phyloP scores from a whole-genome alignment of 1,139 yeast genomes.

The Candida sanyaensis region DNA sequence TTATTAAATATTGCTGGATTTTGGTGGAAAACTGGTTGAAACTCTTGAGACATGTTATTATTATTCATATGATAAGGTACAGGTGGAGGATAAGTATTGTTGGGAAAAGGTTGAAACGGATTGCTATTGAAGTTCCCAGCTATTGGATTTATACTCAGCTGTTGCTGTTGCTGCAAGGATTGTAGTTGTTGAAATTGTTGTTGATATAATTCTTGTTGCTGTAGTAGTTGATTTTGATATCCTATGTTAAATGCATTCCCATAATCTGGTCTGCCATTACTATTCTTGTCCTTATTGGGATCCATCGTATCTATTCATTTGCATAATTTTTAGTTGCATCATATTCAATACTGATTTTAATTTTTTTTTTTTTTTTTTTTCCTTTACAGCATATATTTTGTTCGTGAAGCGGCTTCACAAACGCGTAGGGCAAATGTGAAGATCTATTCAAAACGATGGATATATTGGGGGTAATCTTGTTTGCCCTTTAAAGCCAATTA shows the following conservation, averaged over 20 bases:
- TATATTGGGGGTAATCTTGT: too few species aligned
- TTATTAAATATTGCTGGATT: too few species aligned
- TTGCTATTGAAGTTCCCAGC: not conserved
- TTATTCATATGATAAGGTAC: not conserved
- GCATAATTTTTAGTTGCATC: too few species aligned
- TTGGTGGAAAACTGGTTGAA: not conserved
- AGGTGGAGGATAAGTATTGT: not conserved
- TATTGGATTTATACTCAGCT: too few species aligned
- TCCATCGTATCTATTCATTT: not conserved
- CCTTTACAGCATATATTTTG: too few species aligned
- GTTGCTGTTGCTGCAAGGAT: not conserved
- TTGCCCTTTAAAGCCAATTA: too few species aligned
- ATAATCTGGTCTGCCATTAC: not conserved
- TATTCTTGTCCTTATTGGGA: not conserved
- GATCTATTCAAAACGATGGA: too few species aligned
- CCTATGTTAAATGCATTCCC: slow-evolving; percentile 1
- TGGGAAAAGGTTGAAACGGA: not conserved
- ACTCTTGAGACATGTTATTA: too few species aligned
- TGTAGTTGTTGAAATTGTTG: not conserved
- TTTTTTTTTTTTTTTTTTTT: not conserved
- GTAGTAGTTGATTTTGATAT: slow-evolving; percentile 2
- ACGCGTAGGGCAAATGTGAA: not conserved
- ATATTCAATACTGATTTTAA: not conserved
- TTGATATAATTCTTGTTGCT: not conserved
- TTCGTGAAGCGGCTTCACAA: not conserved